Conservation (phyloP, 192 early-diverging fungal genomes). For the Kappamyces sp. region DNA sequence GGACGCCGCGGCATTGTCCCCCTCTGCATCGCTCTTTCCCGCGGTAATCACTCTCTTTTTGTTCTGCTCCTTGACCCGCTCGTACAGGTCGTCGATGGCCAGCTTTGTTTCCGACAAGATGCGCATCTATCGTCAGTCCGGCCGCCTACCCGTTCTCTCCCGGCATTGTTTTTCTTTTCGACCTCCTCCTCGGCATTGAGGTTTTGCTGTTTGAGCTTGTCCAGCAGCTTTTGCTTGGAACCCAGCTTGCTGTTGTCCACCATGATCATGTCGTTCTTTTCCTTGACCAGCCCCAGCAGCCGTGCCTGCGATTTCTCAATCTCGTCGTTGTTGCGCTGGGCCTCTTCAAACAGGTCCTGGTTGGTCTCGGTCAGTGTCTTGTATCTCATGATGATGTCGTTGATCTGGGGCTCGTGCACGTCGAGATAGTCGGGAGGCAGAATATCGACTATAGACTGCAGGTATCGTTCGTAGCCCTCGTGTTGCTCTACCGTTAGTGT, state of each 20-base stretch:
- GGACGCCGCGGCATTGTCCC: constrained; percentile 6
- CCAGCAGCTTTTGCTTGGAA: constrained; percentile 48
- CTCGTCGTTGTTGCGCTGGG: constrained; percentile 39
- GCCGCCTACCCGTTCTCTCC: constrained; percentile 42
- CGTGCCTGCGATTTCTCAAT: constrained; percentile 39
- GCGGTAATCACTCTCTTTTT: constrained; percentile 4
- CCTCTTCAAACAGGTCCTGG: constrained; percentile 40
- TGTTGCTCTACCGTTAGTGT: constrained; percentile 36
- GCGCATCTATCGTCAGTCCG: constrained; percentile 29
- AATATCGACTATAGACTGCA: constrained; percentile 52
- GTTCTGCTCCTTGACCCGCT: constrained; percentile 33
- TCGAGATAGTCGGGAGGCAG: constrained; percentile 56
- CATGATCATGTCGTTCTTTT: constrained; percentile 54
- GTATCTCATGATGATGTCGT: constrained; percentile 56
- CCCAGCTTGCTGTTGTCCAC: constrained; percentile 55
- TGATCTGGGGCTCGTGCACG: constrained; percentile 59
- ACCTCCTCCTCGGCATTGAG: constrained; percentile 46
- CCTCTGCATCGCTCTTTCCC: background rate
- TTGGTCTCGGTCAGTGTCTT: constrained; percentile 58
- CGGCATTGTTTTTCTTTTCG: constrained; percentile 48
- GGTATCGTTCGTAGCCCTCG: constrained; percentile 50
- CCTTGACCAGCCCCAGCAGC: constrained; percentile 46
- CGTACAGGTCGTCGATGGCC: constrained; percentile 57
- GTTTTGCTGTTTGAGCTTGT: constrained; percentile 45
- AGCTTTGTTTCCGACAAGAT: constrained; percentile 52